These are phyloP conservation scores for Akanthomyces uredinophilus DNA, from an alignment of 2,329 filamentous ascomycete genomes.

Conservation along the genomic window DNA sequence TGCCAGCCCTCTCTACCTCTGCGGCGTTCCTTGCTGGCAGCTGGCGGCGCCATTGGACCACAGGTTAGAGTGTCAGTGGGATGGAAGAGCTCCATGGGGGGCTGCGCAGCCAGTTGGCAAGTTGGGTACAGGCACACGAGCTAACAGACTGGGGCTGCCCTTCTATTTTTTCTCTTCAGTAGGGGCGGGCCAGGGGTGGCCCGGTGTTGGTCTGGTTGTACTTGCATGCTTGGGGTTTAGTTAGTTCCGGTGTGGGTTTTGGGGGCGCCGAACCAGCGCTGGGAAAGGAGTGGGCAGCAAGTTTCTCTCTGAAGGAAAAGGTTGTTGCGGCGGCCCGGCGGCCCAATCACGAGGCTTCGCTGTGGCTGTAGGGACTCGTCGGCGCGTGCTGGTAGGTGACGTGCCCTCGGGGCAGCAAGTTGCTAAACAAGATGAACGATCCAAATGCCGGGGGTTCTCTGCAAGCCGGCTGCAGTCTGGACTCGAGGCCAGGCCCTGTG, in stretches of 20 bases:
- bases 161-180: not conserved
- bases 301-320: not conserved
- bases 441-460: not conserved
- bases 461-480: not conserved
- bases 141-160: slow-evolving; percentile 5
- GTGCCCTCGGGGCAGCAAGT: no score
- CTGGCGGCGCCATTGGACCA: not conserved
- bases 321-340: not conserved
- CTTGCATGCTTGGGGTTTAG: slow-evolving; percentile 9
- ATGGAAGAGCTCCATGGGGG: not conserved
- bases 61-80: not conserved
- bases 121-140: slow-evolving; percentile 13
- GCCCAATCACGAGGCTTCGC: not conserved
- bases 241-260: not conserved
- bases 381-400: not conserved
- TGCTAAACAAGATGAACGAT: not conserved
- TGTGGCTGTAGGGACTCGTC: not conserved
- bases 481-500: no score
- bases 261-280: slow-evolving; percentile 10
- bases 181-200: slow-evolving; percentile 12
- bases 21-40: not conserved
- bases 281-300: not conserved
- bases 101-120: slow-evolving; percentile 1
- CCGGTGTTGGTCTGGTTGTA: slow-evolving; percentile 11
- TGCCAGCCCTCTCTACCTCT: not conserved